phyloP scores from a whole-genome alignment of 2,329 filamentous ascomycete genomes.

The Xylaria multiplex region DNA sequence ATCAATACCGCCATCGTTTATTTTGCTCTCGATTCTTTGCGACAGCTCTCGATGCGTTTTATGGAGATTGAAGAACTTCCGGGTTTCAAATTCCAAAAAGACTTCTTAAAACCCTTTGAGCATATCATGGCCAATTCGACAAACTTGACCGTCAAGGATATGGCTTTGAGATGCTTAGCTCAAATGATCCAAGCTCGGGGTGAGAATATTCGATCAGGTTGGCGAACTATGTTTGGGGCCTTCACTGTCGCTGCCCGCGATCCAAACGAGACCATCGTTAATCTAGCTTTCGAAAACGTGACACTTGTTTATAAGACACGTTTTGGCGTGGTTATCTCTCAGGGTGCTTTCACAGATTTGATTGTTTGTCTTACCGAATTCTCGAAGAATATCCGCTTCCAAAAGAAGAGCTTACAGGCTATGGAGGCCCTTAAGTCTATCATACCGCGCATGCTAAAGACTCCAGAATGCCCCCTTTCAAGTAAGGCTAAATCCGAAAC shows the following conservation, averaged over 20 bases:
- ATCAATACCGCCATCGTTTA: constrained; percentile 97
- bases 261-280: constrained; percentile 94
- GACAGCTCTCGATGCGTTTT: constrained; percentile 97
- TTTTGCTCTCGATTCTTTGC: constrained; percentile 93
- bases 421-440: constrained; percentile 95
- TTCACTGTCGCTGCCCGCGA: constrained; percentile 96
- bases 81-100: constrained; percentile 99
- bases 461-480: constrained; percentile 92
- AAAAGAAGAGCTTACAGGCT: constrained; percentile 96
- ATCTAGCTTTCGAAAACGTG: constrained; percentile 95
- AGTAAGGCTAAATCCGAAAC: constrained; percentile 52
- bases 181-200: constrained; percentile 99
- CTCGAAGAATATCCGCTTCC: constrained; percentile 97
- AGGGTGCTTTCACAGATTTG: constrained; percentile 95
- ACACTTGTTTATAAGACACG: constrained; percentile 94
- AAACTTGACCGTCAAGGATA: constrained; percentile 93
- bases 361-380: constrained; percentile 98
- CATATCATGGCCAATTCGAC: constrained; percentile 94
- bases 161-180: constrained; percentile 93
- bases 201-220: constrained; percentile 96
- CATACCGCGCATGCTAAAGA: constrained; percentile 93
- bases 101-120: constrained; percentile 98
- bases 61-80: constrained; percentile 98
- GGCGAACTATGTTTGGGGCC: constrained; percentile 99
- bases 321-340: constrained; percentile 94